phyloP scores from a whole-genome alignment of 2,329 filamentous ascomycete genomes.

The Talaromyces sp. region DNA sequence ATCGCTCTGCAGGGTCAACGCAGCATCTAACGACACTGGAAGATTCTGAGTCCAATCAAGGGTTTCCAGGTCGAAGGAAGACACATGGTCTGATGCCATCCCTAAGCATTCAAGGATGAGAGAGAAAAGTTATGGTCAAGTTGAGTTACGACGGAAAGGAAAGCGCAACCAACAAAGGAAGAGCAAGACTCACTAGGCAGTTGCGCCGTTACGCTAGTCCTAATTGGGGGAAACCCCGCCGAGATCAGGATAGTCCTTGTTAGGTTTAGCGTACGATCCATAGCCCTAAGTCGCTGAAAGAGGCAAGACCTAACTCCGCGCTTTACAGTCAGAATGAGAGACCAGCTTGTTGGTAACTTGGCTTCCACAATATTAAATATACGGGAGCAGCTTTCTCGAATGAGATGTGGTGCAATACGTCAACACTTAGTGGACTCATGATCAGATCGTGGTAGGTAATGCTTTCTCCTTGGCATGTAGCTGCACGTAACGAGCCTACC shows the following conservation, averaged over 20 bases:
- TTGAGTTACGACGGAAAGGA: neutral
- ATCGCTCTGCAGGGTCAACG: neutral
- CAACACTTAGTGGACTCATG: too few species aligned
- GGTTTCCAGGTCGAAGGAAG: neutral
- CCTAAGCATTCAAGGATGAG: too few species aligned
- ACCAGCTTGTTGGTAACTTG: neutral
- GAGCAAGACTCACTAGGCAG: neutral
- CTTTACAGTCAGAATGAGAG: neutral
- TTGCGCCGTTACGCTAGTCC: neutral
- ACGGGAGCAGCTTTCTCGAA: too few species aligned
- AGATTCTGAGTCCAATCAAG: neutral
- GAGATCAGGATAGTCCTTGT: neutral
- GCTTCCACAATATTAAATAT: neutral
- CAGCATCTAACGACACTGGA: neutral
- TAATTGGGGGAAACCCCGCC: neutral
- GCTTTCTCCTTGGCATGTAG: too few species aligned
- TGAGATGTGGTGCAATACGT: too few species aligned
- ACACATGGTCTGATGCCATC: neutral
- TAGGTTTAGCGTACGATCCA: neutral
- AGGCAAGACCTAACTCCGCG: neutral
- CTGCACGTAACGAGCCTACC: too few species aligned
- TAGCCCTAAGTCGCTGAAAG: conserved; percentile 1
- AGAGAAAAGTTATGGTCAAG: neutral
- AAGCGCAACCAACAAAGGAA: neutral
- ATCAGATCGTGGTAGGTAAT: too few species aligned